A percentile compares a stretch with the other conserved stretches of the same genome.
phyloP scores from a whole-genome alignment of 2,329 filamentous ascomycete genomes.

The Xylariaceae sp. region DNA sequence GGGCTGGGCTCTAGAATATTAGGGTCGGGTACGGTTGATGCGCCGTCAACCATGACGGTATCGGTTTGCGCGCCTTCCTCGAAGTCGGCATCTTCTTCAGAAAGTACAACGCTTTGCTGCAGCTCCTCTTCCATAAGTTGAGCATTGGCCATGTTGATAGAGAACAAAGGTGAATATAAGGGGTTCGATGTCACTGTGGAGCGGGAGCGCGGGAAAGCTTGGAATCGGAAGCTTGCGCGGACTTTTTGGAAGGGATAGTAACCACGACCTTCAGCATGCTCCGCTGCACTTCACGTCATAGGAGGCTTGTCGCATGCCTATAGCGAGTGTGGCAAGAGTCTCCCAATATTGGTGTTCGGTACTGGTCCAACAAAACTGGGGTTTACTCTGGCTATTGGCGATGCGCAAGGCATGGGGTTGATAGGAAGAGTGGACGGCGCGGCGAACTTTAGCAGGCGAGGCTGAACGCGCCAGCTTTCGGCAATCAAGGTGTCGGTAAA shows the following conservation, averaged over 20 bases:
- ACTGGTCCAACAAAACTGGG: too few species aligned
- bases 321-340: conserved; percentile 1
- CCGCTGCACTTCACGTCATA: conserved; percentile 16
- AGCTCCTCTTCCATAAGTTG: conserved; percentile 55
- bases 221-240: conserved; percentile 3
- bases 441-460: conserved; percentile 1
- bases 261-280: conserved; percentile 10
- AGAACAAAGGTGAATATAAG: neutral
- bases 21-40: neutral
- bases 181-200: neutral
- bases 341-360: too few species aligned
- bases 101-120: conserved; percentile 50
- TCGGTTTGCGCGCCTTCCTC: conserved; percentile 33
- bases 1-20: too few species aligned
- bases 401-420: conserved; percentile 18
- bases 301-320: conserved; percentile 15
- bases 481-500: neutral
- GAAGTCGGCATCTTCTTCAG: conserved; percentile 39
- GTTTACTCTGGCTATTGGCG: conserved; percentile 3
- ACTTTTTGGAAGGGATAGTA: conserved; percentile 8
- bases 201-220: neutral
- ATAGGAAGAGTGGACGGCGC: conserved; percentile 6
- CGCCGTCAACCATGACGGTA: conserved; percentile 23
- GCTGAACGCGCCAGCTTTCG: conserved; percentile 9
- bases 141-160: conserved; percentile 40